phyloP scores from a whole-genome alignment of 352 stramenopile genomes.

The Globisporangium barbulae region DNA sequence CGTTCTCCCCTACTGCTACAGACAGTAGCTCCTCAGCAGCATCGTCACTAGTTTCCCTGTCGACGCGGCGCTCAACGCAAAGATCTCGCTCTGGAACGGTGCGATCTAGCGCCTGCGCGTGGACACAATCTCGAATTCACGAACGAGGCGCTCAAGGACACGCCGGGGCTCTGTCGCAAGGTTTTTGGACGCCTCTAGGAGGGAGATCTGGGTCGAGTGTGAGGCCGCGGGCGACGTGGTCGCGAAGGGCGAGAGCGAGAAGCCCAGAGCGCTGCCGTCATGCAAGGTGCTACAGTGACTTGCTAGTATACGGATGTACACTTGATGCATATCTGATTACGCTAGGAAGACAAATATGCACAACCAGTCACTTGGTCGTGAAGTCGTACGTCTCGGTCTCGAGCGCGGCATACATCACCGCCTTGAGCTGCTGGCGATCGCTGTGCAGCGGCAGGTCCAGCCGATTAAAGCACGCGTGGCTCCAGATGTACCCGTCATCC shows the following conservation, averaged over 20 bases:
- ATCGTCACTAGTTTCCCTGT: constrained; percentile 13
- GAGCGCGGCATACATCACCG: neutral
- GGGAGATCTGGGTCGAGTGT: constrained; percentile 75
- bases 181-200: constrained; percentile 68
- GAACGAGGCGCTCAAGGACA: constrained; percentile 68
- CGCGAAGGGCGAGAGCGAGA: too few relatives aligned
- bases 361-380: too few relatives aligned
- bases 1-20: constrained; percentile 19
- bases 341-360: too few relatives aligned
- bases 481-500: neutral
- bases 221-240: constrained; percentile 35
- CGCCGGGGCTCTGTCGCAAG: constrained; percentile 50
- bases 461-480: constrained; percentile 4
- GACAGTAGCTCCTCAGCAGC: constrained; percentile 8
- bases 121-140: constrained; percentile 79
- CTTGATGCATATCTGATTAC: too few relatives aligned
- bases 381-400: neutral
- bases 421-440: neutral
- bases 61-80: constrained; percentile 35
- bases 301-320: too few relatives aligned
- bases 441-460: neutral
- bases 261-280: too few relatives aligned
- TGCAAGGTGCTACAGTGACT: too few relatives aligned
- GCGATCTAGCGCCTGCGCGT: constrained; percentile 48
- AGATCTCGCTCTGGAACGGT: constrained; percentile 55